phyloP scores from a whole-genome alignment of 352 stramenopile genomes.

The Blastocystis sp. region DNA sequence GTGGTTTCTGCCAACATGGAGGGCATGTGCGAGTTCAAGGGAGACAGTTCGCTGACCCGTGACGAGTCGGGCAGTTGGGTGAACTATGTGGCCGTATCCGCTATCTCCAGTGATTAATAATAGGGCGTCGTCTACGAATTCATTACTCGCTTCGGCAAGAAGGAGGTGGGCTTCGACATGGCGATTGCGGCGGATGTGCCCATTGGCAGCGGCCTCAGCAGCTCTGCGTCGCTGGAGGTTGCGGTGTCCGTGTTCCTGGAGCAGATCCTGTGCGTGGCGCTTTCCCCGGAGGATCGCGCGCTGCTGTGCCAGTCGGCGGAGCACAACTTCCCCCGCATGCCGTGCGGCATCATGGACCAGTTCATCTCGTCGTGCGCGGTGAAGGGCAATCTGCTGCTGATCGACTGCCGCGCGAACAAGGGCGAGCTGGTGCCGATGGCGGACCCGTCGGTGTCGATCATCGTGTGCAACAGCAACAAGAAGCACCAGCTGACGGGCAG shows the following conservation, averaged over 20 bases:
- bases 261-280: slow-evolving; percentile 76
- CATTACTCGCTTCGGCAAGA: slow-evolving; percentile 72
- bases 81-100: slow-evolving; percentile 52
- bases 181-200: slow-evolving; percentile 85
- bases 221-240: slow-evolving; percentile 86
- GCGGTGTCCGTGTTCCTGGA: slow-evolving; percentile 86
- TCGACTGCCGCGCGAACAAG: slow-evolving; percentile 86
- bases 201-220: slow-evolving; percentile 85
- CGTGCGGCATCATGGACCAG: slow-evolving; percentile 92
- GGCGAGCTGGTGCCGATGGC: slow-evolving; percentile 80
- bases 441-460: slow-evolving; percentile 78
- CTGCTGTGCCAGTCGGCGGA: slow-evolving; percentile 87
- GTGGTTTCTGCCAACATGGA: slow-evolving; percentile 50
- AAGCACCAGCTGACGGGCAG: slow-evolving; percentile 86
- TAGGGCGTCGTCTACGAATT: slow-evolving; percentile 67
- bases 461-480: slow-evolving; percentile 89
- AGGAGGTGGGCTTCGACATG: slow-evolving; percentile 78
- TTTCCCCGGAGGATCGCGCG: slow-evolving; percentile 78
- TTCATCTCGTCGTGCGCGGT: slow-evolving; percentile 86
- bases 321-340: slow-evolving; percentile 87
- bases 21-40: background rate
- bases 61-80: slow-evolving; percentile 27
- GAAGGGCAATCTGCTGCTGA: slow-evolving; percentile 80
- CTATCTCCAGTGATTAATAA: background rate
- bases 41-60: background rate